A percentile compares a stretch with the other conserved stretches of the same genome.
Evolutionary conservation across 108 stramenopile species (phyloP).

Genomic region (Nannochloropsis salina): DNA sequence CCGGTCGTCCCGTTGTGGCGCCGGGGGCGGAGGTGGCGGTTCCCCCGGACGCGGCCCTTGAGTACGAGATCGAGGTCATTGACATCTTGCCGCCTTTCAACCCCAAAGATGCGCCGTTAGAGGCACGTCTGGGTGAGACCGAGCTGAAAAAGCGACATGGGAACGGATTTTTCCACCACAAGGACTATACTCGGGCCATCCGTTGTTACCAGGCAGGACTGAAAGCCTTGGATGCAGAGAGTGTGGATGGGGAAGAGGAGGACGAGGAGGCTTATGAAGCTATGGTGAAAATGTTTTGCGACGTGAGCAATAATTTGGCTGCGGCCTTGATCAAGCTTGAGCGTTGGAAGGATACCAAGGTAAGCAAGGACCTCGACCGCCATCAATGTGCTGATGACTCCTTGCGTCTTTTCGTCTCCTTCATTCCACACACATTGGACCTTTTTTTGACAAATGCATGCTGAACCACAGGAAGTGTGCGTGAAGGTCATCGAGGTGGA

Average conservation of each 20-base stretch:
- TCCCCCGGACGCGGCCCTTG: neutral
- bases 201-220: neutral
- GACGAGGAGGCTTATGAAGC: neutral
- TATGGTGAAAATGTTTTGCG: conserved; percentile 8
- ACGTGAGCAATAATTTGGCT: conserved; percentile 11
- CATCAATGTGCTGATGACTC: neutral
- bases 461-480: neutral
- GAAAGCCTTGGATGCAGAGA: conserved; percentile 8
- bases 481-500: neutral
- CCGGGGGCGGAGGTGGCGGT: conserved; percentile 13
- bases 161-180: conserved; percentile 13
- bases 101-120: neutral
- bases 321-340: conserved; percentile 13
- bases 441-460: too few species aligned
- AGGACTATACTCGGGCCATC: neutral
- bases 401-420: neutral
- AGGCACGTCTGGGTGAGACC: neutral
- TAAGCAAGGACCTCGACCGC: neutral
- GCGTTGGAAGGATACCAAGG: neutral
- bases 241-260: neutral
- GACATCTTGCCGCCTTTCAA: neutral
- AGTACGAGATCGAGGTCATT: neutral
- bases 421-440: neutral
- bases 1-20: neutral
- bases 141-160: conserved; percentile 9